A percentile compares a stretch with the other conserved stretches of the same genome.
Conservation (phyloP, 371 early-diverging fungal genomes). For the Blastocladiella emersonii region DNA sequence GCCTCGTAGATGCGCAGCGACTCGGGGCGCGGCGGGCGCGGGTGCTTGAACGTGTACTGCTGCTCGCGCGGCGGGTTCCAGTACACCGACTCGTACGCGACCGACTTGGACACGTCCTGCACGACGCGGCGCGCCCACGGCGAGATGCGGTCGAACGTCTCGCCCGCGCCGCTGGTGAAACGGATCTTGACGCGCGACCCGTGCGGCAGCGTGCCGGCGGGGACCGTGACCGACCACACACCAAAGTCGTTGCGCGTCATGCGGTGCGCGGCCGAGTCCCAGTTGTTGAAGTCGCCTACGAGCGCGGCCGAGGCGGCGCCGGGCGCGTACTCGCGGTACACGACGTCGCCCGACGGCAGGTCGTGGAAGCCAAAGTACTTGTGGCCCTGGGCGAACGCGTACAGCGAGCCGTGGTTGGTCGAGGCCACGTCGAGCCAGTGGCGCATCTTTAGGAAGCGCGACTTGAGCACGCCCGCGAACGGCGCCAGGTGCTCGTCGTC, state of each 20-base stretch:
- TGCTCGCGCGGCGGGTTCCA: constrained; percentile 74
- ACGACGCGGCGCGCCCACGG: constrained; percentile 74
- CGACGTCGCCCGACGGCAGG: constrained; percentile 33
- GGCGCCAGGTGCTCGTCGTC: constrained; percentile 2
- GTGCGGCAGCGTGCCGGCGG: constrained; percentile 67
- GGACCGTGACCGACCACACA: constrained; percentile 56
- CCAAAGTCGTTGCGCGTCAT: constrained; percentile 69
- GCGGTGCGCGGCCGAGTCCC: constrained; percentile 57
- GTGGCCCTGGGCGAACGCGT: neutral
- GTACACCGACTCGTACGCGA: constrained; percentile 76
- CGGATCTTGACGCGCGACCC: constrained; percentile 76
- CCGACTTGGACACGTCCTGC: constrained; percentile 67
- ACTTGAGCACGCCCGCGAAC: neutral
- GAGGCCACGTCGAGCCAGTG: neutral
- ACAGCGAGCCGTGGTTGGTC: neutral
- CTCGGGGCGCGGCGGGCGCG: constrained; percentile 44
- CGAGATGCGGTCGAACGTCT: constrained; percentile 76
- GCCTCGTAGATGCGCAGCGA: constrained; percentile 80
- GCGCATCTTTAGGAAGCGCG: neutral
- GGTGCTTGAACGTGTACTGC: constrained; percentile 55
- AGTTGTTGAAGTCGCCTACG: constrained; percentile 86
- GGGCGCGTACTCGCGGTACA: constrained; percentile 92
- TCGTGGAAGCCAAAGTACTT: neutral
- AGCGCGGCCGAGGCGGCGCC: constrained; percentile 61
- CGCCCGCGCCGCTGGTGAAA: constrained; percentile 47